Evolutionary conservation across 805 yeast genomes (phyloP), one percentile per base, ranked within the genome.

Genomic region (Sugiyamaella floridensis): DNA sequence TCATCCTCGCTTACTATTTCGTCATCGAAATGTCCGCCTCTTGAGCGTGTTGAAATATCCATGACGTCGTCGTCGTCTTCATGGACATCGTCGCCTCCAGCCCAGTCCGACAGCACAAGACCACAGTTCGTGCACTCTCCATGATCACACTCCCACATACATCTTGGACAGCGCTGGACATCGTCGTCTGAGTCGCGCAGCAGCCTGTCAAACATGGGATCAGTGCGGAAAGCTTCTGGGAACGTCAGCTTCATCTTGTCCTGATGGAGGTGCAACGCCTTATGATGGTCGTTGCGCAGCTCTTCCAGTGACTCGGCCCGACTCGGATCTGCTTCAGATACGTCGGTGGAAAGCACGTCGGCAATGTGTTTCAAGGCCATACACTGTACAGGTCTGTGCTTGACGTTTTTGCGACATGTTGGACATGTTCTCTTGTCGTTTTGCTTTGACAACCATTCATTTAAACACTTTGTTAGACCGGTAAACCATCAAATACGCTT

Each of bases 111-210:
- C 8, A 32, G 37, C 37, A 32, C 37, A 65, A 4, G 55, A 14
- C 83, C 85, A 62, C 88, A 83, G 58, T 80, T 77, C 26, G 73
- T 64, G 59, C 89, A 82, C 32, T 63, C 69, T 0, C 73, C 64
- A 1, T 83, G 86, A 52, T 78, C 78, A 1, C 83, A 80, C 60
- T 84, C 89, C 86, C 87, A 83, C 59, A 78, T 82, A 63, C 90
- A 84, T 41, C 73, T 69, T 1, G 82, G 77, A 63, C 90, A 84
- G 49, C 89, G 66, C 4, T 81, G 78, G 4, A 84, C 85, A 4
- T 83, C 85, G 60, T 84, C 89, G 18, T 80, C 79, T 12, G 63
- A 64, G 58, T 82, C 88, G 8, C 75, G 69, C 12, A 76, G 60
- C 0, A 81, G 76, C 15, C 70, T 66, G 26, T 43, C 6, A 73